Conservation (phyloP, 202 grass and related monocot species). For the Zoysia matrella region DNA sequence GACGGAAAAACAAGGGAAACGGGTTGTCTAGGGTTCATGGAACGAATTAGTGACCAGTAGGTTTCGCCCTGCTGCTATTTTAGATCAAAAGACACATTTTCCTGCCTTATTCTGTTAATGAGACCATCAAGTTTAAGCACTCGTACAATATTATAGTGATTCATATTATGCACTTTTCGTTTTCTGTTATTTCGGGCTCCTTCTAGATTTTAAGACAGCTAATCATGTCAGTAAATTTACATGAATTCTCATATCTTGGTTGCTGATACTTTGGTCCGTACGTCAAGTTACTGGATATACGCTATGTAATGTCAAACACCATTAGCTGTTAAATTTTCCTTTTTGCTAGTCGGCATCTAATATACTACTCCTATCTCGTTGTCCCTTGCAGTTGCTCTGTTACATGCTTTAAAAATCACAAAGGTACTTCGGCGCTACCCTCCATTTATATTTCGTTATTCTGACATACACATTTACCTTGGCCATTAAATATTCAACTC, state of each 20-base stretch:
- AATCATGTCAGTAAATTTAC: neutral
- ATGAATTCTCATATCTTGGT: slow-evolving; percentile 29
- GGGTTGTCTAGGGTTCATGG: slow-evolving; percentile 8
- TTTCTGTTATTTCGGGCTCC: neutral
- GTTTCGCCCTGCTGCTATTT: neutral
- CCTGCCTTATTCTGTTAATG: no score
- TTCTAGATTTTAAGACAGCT: neutral
- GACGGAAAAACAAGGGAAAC: neutral
- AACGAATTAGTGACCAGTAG: neutral
- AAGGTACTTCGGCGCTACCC: slow-evolving; percentile 60
- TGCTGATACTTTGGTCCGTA: neutral
- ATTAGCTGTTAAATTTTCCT: slow-evolving; percentile 14
- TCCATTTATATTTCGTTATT: neutral
- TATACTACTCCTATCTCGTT: slow-evolving; percentile 27
- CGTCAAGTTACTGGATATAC: slow-evolving; percentile 26
- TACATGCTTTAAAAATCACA: slow-evolving; percentile 92
- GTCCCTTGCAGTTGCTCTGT: slow-evolving; percentile 81
- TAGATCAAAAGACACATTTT: no score
- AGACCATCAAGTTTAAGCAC: no score
- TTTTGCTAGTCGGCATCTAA: slow-evolving; percentile 35
- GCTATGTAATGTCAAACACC: neutral
- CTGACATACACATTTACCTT: slow-evolving; percentile 4
- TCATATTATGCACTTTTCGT: neutral
- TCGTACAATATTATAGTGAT: no score
- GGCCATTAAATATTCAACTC: neutral